These are phyloP conservation scores for Naganishia liquefaciens DNA, from an alignment of 1,284 basidiomycete species.

Conservation along the genomic window DNA sequence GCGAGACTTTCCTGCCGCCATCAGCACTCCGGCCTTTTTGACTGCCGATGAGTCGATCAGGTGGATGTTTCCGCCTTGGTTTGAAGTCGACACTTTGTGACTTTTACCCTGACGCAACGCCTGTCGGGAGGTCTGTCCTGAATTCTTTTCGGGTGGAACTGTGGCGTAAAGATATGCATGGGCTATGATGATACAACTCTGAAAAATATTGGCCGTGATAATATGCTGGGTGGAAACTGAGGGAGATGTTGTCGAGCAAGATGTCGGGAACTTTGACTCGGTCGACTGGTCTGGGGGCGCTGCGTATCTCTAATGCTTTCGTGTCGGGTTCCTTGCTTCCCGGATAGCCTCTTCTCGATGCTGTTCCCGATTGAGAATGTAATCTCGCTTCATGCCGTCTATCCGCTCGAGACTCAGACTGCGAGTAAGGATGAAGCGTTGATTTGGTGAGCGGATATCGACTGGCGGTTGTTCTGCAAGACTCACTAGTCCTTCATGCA, in stretches of 20 bases:
- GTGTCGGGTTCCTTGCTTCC: slow-evolving; percentile 28
- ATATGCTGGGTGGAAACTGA: neutral
- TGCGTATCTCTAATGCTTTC: slow-evolving; percentile 17
- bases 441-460: neutral
- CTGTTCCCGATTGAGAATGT: slow-evolving; percentile 45
- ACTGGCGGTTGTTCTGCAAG: neutral
- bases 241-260: neutral
- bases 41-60: neutral
- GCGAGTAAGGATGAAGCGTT: neutral
- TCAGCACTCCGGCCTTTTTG: neutral
- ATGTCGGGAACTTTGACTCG: neutral
- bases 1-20: neutral
- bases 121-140: too few relatives aligned
- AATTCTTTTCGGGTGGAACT: too few relatives aligned
- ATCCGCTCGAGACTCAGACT: slow-evolving; percentile 47
- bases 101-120: too few relatives aligned
- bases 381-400: slow-evolving; percentile 50
- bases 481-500: slow-evolving; percentile 81
- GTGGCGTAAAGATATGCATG: too few relatives aligned
- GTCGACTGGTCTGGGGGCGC: neutral
- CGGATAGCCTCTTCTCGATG: slow-evolving; percentile 27
- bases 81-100: too few relatives aligned
- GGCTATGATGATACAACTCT: neutral
- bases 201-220: neutral
- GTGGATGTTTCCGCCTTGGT: neutral